These are phyloP conservation scores for Boletus sp. DNA, from an alignment of 768 basidiomycete genomes.

Conservation along the genomic window DNA sequence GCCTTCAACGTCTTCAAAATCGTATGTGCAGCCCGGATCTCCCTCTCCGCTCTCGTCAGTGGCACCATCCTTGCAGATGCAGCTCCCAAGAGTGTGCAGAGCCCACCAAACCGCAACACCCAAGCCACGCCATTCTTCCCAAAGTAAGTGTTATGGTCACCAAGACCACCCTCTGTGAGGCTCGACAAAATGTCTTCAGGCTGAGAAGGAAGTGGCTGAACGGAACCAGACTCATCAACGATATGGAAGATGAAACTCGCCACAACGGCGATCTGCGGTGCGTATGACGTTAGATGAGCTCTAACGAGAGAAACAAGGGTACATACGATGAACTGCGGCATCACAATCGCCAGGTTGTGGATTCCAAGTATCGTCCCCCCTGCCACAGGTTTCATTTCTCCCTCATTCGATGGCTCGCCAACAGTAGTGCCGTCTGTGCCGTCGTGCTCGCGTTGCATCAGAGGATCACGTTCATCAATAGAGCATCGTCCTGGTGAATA, in stretches of 20 bases:
- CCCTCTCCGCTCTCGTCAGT: slow-evolving; percentile 87
- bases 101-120: slow-evolving; percentile 90
- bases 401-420: slow-evolving; percentile 20
- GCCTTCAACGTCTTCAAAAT: slow-evolving; percentile 76
- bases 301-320: background rate
- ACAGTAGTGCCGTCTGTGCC: slow-evolving; percentile 40
- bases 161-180: slow-evolving; percentile 25
- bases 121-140: slow-evolving; percentile 92
- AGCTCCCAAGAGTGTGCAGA: slow-evolving; percentile 81
- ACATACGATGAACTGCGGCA: slow-evolving; percentile 91
- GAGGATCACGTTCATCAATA: slow-evolving; percentile 45
- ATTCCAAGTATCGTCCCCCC: slow-evolving; percentile 94
- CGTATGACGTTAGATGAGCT: background rate
- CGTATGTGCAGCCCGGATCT: slow-evolving; percentile 78
- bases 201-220: slow-evolving; percentile 19
- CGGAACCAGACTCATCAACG: slow-evolving; percentile 52
- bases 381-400: slow-evolving; percentile 52
- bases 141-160: slow-evolving; percentile 56
- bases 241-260: slow-evolving; percentile 83
- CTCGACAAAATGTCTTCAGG: slow-evolving; percentile 33
- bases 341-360: slow-evolving; percentile 92
- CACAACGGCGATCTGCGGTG: slow-evolving; percentile 74
- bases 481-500: slow-evolving; percentile 31
- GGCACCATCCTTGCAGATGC: slow-evolving; percentile 77
- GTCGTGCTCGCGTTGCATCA: slow-evolving; percentile 51